phyloP scores from a whole-genome alignment of 1,139 yeast species.

The Suhomyces bokatorum region DNA sequence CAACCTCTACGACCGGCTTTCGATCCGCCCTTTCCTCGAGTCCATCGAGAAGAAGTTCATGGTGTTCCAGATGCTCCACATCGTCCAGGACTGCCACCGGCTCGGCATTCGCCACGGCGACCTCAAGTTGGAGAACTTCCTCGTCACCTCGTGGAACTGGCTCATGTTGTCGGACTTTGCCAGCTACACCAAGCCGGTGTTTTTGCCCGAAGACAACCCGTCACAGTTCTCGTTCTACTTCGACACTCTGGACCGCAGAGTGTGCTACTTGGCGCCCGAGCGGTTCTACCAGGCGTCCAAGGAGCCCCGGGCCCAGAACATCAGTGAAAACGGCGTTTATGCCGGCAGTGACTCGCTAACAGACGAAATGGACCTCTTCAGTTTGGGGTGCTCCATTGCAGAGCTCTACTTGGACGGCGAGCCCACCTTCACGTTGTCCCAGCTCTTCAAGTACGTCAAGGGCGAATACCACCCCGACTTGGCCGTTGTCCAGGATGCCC shows the following conservation, averaged over 20 bases:
- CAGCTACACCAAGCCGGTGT: constrained; percentile 71
- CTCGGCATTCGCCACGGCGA: constrained; percentile 80
- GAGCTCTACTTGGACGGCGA: constrained; percentile 86
- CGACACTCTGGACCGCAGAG: constrained; percentile 83
- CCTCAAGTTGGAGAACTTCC: constrained; percentile 81
- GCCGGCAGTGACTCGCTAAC: constrained; percentile 42
- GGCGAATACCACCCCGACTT: constrained; percentile 67
- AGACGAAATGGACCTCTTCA: constrained; percentile 81
- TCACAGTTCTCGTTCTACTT: constrained; percentile 91
- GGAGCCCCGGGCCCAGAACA: constrained; percentile 17
- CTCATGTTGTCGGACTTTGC: constrained; percentile 80
- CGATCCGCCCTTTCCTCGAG: constrained; percentile 85
- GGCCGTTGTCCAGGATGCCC: constrained; percentile 50
- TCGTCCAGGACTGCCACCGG: constrained; percentile 63
- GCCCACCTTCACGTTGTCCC: constrained; percentile 83
- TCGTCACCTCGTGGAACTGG: constrained; percentile 93
- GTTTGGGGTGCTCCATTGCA: constrained; percentile 89
- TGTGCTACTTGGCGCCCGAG: constrained; percentile 94
- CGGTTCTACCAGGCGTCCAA: constrained; percentile 54
- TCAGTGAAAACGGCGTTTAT: constrained; percentile 32
- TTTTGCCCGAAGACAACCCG: constrained; percentile 90
- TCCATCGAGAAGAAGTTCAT: constrained; percentile 82
- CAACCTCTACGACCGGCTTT: constrained; percentile 81
- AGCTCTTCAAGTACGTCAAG: constrained; percentile 76
- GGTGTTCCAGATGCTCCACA: constrained; percentile 70